Conservation (phyloP, 2,329 filamentous ascomycete species). For the Neofusicoccum sp. region DNA sequence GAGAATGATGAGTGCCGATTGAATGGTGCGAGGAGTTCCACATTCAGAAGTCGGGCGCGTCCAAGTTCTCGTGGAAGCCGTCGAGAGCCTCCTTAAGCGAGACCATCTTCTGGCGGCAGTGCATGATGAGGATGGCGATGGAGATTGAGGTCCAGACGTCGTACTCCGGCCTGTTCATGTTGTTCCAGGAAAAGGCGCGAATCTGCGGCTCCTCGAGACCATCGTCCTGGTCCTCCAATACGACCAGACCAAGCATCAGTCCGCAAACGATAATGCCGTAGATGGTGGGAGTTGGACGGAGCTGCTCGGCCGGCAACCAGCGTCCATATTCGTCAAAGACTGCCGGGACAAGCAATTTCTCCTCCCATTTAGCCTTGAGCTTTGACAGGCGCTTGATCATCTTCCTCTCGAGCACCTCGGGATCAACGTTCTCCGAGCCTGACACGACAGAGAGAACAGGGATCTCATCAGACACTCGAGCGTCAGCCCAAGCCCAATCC, state of each 20-base stretch:
- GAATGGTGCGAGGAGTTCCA: not conserved
- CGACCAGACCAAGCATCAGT: slow-evolving; percentile 53
- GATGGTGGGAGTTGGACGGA: slow-evolving; percentile 9
- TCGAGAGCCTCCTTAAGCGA: slow-evolving; percentile 41
- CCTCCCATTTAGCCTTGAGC: slow-evolving; percentile 45
- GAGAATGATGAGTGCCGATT: not conserved
- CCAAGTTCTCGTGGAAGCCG: slow-evolving; percentile 6
- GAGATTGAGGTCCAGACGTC: slow-evolving; percentile 63
- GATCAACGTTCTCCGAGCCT: slow-evolving; percentile 38
- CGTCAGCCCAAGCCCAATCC: slow-evolving; percentile 54
- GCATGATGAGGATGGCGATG: slow-evolving; percentile 55
- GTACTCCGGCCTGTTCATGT: slow-evolving; percentile 52
- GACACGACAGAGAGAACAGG: slow-evolving; percentile 49
- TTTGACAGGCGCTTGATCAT: slow-evolving; percentile 45
- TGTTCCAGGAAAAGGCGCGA: slow-evolving; percentile 51
- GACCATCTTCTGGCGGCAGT: slow-evolving; percentile 52
- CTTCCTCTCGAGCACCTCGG: slow-evolving; percentile 25
- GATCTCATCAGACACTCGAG: slow-evolving; percentile 40
- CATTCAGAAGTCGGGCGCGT: no score
- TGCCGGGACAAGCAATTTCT: slow-evolving; percentile 30
- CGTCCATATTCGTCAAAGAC: slow-evolving; percentile 18
- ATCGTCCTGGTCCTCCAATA: slow-evolving; percentile 47
- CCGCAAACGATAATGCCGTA: slow-evolving; percentile 56
- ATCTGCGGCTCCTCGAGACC: slow-evolving; percentile 31
- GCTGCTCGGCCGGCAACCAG: slow-evolving; percentile 39